These are phyloP conservation scores for Agaricus blazei DNA, from an alignment of 768 basidiomycete genomes.

Conservation along the genomic window DNA sequence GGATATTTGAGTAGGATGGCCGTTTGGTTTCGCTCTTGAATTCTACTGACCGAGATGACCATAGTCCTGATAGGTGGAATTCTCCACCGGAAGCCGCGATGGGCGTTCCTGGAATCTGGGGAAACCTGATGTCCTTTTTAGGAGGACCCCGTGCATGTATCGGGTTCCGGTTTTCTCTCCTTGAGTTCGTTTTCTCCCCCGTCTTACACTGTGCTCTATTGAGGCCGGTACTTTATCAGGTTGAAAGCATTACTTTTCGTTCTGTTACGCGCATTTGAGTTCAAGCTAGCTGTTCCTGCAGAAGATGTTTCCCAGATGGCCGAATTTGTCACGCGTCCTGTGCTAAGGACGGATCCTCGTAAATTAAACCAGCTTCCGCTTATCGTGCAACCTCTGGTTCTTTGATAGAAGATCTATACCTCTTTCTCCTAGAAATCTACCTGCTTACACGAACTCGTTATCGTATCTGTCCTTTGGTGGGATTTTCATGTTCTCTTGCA, in stretches of 20 bases:
- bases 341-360: slow-evolving; percentile 36
- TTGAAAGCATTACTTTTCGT: slow-evolving; percentile 28
- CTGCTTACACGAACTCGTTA: no score
- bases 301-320: slow-evolving; percentile 27
- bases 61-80: slow-evolving; percentile 64
- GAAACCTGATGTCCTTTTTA: slow-evolving; percentile 55
- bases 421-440: no score
- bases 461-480: no score
- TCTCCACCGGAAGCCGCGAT: slow-evolving; percentile 36
- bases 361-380: slow-evolving; percentile 23
- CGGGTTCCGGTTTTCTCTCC: slow-evolving; percentile 58
- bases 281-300: slow-evolving; percentile 40
- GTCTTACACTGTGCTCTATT: not conserved
- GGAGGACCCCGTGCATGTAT: slow-evolving; percentile 65
- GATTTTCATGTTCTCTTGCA: no score
- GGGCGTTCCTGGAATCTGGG: slow-evolving; percentile 55
- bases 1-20: slow-evolving; percentile 46
- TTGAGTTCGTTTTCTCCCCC: slow-evolving; percentile 37
- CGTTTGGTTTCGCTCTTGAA: not conserved
- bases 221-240: slow-evolving; percentile 12
- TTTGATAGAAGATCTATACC: no score
- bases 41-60: not conserved
- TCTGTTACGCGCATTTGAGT: slow-evolving; percentile 35
- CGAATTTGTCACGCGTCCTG: slow-evolving; percentile 38
- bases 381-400: no score